phyloP scores from a whole-genome alignment of 2,329 filamentous ascomycete genomes.

The Leptographium radiaticola region DNA sequence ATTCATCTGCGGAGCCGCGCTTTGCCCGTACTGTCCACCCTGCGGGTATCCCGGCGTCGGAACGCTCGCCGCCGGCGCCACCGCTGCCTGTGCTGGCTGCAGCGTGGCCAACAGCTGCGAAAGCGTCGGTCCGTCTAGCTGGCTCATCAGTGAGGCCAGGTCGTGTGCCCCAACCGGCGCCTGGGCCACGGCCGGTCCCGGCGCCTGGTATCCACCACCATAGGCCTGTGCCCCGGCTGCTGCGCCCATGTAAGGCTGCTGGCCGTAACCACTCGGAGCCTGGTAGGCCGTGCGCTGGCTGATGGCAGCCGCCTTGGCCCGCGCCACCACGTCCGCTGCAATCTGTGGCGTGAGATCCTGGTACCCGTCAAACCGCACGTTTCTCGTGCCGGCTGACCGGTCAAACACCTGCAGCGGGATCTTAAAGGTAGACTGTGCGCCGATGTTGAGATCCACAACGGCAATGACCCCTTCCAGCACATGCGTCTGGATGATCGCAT shows the following conservation, averaged over 20 bases:
- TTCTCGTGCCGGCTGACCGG: constrained; percentile 57
- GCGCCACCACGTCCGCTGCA: constrained; percentile 67
- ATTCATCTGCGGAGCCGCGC: constrained; percentile 21
- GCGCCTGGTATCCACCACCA: not conserved
- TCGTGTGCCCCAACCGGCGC: constrained; percentile 3
- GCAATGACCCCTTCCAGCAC: constrained; percentile 81
- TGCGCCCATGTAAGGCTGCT: constrained; percentile 1
- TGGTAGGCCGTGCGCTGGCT: not conserved
- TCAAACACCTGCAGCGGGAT: constrained; percentile 80
- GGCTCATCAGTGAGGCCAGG: constrained; percentile 14
- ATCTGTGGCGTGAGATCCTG: constrained; percentile 65
- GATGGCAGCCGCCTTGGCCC: constrained; percentile 40
- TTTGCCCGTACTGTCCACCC: not conserved
- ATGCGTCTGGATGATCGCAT: constrained; percentile 70
- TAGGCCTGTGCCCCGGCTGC: not conserved
- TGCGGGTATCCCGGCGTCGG: not conserved
- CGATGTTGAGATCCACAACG: constrained; percentile 62
- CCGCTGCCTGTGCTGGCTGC: constrained; percentile 5
- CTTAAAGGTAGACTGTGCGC: constrained; percentile 56
- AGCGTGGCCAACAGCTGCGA: constrained; percentile 21
- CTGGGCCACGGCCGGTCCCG: constrained; percentile 11
- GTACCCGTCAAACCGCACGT: constrained; percentile 79
- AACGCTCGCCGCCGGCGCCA: not conserved
- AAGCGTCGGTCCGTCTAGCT: constrained; percentile 20
- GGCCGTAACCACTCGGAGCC: constrained; percentile 8